Evolutionary conservation across 2,329 filamentous ascomycete species (phyloP).

Genomic region (Phialophora chinensis): DNA sequence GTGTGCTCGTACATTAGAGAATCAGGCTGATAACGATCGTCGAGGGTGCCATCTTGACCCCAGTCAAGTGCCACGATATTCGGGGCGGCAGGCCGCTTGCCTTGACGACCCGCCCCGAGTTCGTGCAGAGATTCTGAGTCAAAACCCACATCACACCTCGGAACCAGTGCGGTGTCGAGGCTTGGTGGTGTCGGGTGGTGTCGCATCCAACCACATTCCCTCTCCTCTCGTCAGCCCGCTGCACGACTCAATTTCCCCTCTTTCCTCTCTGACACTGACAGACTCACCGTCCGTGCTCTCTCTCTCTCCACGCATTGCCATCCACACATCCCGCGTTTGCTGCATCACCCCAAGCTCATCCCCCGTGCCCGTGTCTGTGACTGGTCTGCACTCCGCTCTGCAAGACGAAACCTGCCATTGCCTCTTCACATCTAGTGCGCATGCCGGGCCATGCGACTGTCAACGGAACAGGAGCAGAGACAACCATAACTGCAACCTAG

Average conservation of each 20-base stretch:
- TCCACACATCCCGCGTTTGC: constrained; percentile 32
- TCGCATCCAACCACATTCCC: constrained; percentile 2
- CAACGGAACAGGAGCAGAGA: constrained; percentile 7
- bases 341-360: constrained; percentile 21
- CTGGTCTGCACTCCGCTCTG: constrained; percentile 30
- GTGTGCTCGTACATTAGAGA: background rate
- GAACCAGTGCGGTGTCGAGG: background rate
- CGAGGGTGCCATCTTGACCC: background rate
- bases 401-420: constrained; percentile 21
- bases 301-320: constrained; percentile 14
- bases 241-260: constrained; percentile 7
- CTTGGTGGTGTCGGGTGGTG: background rate
- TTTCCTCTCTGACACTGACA: constrained; percentile 8
- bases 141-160: constrained; percentile 4
- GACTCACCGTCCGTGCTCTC: constrained; percentile 10
- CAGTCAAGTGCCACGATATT: constrained; percentile 5
- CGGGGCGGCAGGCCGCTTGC: constrained; percentile 3
- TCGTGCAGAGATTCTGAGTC: constrained; percentile 6
- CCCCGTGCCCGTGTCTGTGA: constrained; percentile 20
- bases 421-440: constrained; percentile 29
- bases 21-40: constrained; percentile 11
- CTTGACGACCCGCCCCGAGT: constrained; percentile 10
- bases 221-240: constrained; percentile 9
- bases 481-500: constrained; percentile 25
- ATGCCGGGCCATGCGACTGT: constrained; percentile 25